These are phyloP conservation scores for Trichophyton equinum DNA, from an alignment of 2,329 filamentous ascomycete genomes.

Conservation along the genomic window DNA sequence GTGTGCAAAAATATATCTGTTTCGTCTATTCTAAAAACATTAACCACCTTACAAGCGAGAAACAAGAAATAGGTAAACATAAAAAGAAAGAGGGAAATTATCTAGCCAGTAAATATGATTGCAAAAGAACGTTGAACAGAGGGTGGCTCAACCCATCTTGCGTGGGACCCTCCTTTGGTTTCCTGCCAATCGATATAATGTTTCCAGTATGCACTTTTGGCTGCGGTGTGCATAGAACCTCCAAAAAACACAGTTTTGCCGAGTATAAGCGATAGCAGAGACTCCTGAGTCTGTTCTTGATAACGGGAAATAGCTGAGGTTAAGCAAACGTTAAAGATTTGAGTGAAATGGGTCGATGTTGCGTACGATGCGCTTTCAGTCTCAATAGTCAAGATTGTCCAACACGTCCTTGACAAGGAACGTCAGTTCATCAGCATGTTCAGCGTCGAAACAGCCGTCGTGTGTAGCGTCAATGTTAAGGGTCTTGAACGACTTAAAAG, in stretches of 20 bases:
- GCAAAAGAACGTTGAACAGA: background rate
- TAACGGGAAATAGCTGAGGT: background rate
- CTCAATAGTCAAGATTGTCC: slow-evolving; percentile 4
- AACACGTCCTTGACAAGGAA: slow-evolving; percentile 4
- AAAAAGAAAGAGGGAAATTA: background rate
- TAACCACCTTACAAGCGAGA: background rate
- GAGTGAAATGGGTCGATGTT: background rate
- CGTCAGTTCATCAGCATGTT: slow-evolving; percentile 6
- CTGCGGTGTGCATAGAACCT: background rate
- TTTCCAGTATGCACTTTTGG: slow-evolving; percentile 2
- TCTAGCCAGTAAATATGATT: background rate
- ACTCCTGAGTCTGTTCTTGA: slow-evolving; percentile 2
- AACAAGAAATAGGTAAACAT: too few relatives aligned
- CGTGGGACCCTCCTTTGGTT: background rate
- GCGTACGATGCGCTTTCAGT: background rate
- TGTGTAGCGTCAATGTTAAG: slow-evolving; percentile 6
- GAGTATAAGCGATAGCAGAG: background rate
- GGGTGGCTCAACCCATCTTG: background rate
- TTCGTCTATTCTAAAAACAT: background rate
- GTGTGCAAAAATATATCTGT: background rate
- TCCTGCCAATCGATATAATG: background rate
- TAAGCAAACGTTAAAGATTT: background rate
- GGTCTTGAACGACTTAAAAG: slow-evolving; percentile 3
- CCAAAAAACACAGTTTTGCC: background rate
- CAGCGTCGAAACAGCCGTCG: slow-evolving; percentile 7